Conservation (phyloP, 768 basidiomycete species). For the Tricholoma sp. region DNA sequence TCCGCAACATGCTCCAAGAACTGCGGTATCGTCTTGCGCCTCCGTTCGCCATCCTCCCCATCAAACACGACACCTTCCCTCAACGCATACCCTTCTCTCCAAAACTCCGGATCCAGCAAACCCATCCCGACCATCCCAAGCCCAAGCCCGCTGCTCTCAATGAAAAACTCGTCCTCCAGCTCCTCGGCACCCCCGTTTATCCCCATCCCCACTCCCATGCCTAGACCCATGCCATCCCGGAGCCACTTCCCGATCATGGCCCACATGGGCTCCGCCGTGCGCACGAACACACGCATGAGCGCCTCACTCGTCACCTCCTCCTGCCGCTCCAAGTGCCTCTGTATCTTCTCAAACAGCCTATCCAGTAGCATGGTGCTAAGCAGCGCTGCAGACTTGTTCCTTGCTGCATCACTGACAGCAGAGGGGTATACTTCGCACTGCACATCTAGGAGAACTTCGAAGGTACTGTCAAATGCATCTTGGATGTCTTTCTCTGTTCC, state of each 20-base stretch:
- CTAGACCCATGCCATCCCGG: slow-evolving; percentile 61
- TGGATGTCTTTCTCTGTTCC: slow-evolving; percentile 54
- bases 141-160: slow-evolving; percentile 63
- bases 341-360: slow-evolving; percentile 49
- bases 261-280: slow-evolving; percentile 70
- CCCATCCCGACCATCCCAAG: slow-evolving; percentile 43
- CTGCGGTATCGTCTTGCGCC: slow-evolving; percentile 40
- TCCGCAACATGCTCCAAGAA: slow-evolving; percentile 61
- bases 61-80: slow-evolving; percentile 34
- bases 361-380: slow-evolving; percentile 60
- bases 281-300: slow-evolving; percentile 58
- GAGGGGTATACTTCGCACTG: slow-evolving; percentile 29
- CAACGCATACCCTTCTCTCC: slow-evolving; percentile 67
- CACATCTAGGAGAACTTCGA: slow-evolving; percentile 51
- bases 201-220: slow-evolving; percentile 27
- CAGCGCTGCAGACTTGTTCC: slow-evolving; percentile 39
- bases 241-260: slow-evolving; percentile 68
- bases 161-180: slow-evolving; percentile 76
- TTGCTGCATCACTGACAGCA: slow-evolving; percentile 15
- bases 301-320: slow-evolving; percentile 49
- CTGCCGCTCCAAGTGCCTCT: slow-evolving; percentile 55
- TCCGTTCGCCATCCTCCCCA: slow-evolving; percentile 11
- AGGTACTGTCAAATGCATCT: slow-evolving; percentile 52
- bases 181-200: slow-evolving; percentile 25
- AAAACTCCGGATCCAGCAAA: slow-evolving; percentile 70